Percentiles rank a stretch among this genome's conserved stretches.
phyloP scores from a whole-genome alignment of 306 rosid genomes.

The Rosa persica region DNA sequence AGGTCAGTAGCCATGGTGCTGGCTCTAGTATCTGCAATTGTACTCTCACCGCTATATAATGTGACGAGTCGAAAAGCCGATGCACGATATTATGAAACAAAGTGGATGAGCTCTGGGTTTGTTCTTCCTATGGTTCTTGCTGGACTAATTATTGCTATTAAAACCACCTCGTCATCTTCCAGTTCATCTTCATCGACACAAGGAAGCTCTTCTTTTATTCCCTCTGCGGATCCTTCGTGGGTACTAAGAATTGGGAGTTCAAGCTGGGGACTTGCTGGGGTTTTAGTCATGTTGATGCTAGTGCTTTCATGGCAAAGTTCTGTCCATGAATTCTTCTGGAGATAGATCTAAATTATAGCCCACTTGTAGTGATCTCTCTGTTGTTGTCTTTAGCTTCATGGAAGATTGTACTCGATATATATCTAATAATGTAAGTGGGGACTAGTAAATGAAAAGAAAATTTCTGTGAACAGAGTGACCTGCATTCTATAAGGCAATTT shows the following conservation, averaged over 20 bases:
- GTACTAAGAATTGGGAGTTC: slow-evolving; percentile 75
- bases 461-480: not conserved
- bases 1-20: slow-evolving; percentile 73
- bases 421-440: not conserved
- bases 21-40: slow-evolving; percentile 64
- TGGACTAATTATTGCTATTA: slow-evolving; percentile 75
- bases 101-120: slow-evolving; percentile 63
- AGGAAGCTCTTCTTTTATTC: slow-evolving; percentile 36
- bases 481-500: not conserved
- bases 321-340: slow-evolving; percentile 66
- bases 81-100: slow-evolving; percentile 47
- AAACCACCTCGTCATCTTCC: slow-evolving; percentile 61
- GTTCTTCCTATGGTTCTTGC: slow-evolving; percentile 75
- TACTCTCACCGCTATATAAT: slow-evolving; percentile 61
- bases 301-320: slow-evolving; percentile 75
- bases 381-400: not conserved
- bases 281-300: slow-evolving; percentile 63
- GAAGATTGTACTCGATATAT: not conserved
- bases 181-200: slow-evolving; percentile 18
- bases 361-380: not conserved
- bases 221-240: slow-evolving; percentile 70
- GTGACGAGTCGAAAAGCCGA: slow-evolving; percentile 29
- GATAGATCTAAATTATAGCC: slow-evolving; percentile 25
- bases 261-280: slow-evolving; percentile 73
- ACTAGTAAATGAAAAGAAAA: not conserved